These are phyloP conservation scores for Angomonas deanei DNA, from an alignment of 208 protist species.

Conservation along the genomic window DNA sequence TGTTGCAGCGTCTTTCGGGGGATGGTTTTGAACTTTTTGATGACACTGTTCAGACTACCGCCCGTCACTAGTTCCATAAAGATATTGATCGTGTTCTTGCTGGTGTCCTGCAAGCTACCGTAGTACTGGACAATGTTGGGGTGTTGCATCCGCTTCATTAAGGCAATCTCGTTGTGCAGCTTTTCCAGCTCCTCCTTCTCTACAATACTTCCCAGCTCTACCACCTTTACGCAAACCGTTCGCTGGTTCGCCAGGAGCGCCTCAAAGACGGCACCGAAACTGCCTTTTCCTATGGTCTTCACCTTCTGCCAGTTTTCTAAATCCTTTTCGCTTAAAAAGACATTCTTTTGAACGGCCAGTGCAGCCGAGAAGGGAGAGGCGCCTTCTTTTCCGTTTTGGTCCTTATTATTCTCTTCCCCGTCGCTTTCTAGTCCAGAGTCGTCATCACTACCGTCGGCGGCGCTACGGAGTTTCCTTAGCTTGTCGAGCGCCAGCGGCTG, in stretches of 20 bases:
- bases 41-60: constrained; percentile 65
- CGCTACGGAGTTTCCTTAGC: constrained; percentile 24
- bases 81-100: constrained; percentile 77
- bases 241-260: constrained; percentile 56
- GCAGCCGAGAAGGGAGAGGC: constrained; percentile 12
- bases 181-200: constrained; percentile 69
- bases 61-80: constrained; percentile 92
- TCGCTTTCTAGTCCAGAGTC: background rate
- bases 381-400: background rate
- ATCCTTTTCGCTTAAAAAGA: constrained; percentile 51
- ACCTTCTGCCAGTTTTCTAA: constrained; percentile 63
- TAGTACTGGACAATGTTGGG: constrained; percentile 91
- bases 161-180: constrained; percentile 73
- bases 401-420: background rate
- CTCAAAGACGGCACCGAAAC: constrained; percentile 82
- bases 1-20: constrained; percentile 67
- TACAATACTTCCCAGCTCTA: constrained; percentile 67
- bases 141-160: constrained; percentile 83
- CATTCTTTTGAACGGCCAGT: constrained; percentile 13
- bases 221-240: constrained; percentile 83
- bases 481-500: constrained; percentile 39
- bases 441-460: constrained; percentile 13
- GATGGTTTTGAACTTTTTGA: constrained; percentile 76
- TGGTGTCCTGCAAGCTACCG: constrained; percentile 73
- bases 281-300: constrained; percentile 80